phyloP scores from a whole-genome alignment of 129 eudicot species.

The Arctium minus region DNA sequence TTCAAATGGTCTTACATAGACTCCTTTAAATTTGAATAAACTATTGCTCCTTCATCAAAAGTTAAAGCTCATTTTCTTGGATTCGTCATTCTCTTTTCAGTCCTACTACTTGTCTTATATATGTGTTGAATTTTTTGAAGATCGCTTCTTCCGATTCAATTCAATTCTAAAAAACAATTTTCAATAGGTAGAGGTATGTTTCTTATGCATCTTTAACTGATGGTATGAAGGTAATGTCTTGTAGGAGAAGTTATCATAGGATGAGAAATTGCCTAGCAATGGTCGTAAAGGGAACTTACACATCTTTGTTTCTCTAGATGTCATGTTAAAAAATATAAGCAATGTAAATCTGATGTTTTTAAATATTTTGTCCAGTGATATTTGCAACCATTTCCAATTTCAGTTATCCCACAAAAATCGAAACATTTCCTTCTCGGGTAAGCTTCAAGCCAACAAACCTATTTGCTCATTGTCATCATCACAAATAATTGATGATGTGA shows the following conservation, averaged over 20 bases:
- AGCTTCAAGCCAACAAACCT: background rate
- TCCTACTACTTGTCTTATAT: background rate
- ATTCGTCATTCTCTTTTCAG: background rate
- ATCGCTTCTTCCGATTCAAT: background rate
- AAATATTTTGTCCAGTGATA: background rate
- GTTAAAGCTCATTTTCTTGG: background rate
- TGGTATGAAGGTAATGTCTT: background rate
- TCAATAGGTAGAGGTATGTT: background rate
- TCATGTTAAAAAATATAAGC: background rate
- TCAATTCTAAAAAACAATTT: background rate
- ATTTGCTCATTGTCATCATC: background rate
- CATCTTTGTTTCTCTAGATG: background rate
- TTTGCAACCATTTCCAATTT: background rate
- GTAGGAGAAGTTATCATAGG: background rate
- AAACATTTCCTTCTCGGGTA: slow-evolving; percentile 1
- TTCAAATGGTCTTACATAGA: background rate
- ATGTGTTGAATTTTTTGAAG: background rate
- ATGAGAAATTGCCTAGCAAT: background rate
- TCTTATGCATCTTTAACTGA: background rate
- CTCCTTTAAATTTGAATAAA: background rate
- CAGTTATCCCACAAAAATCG: background rate
- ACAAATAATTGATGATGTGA: background rate
- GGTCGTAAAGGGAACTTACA: background rate
- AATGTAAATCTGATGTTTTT: background rate
- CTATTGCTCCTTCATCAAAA: background rate